A percentile compares a stretch with the other conserved stretches of the same genome.
Conservation (phyloP, 257 asterid species). For the Anisodus acutangulus region DNA sequence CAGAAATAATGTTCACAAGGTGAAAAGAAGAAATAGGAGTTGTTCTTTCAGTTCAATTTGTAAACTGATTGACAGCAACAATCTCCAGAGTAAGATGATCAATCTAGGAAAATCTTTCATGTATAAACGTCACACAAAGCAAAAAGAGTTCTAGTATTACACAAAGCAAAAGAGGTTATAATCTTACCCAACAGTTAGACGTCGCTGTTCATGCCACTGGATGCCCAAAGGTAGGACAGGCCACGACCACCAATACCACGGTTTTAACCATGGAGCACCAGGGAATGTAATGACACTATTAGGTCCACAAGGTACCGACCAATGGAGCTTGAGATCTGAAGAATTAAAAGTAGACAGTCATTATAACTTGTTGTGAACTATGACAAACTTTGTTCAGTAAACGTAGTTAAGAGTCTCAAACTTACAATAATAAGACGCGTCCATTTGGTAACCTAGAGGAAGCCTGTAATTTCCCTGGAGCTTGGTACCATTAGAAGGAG, state of each 20-base stretch:
- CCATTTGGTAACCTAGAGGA: constrained; percentile 96
- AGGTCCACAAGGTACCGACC: constrained; percentile 94
- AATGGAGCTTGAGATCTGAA: constrained; percentile 76
- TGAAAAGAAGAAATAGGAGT: neutral
- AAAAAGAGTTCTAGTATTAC: neutral
- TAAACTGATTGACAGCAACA: neutral
- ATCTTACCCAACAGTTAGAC: constrained; percentile 76
- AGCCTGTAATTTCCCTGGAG: constrained; percentile 83
- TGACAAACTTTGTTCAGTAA: neutral
- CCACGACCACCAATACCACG: constrained; percentile 99
- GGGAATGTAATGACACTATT: constrained; percentile 94
- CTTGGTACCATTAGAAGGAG: constrained; percentile 66
- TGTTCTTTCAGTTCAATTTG: neutral
- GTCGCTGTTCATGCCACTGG: constrained; percentile 82
- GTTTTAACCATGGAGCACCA: constrained; percentile 84
- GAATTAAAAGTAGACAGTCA: neutral
- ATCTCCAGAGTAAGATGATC: neutral
- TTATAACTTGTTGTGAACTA: neutral
- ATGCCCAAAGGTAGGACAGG: constrained; percentile 90
- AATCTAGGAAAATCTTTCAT: neutral
- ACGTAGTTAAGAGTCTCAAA: neutral
- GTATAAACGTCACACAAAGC: neutral
- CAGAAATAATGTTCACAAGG: neutral
- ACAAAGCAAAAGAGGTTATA: neutral
- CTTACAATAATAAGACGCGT: constrained; percentile 94